Evolutionary conservation across 306 rosid genomes (phyloP).

Genomic region (Cicer bijugum): DNA sequence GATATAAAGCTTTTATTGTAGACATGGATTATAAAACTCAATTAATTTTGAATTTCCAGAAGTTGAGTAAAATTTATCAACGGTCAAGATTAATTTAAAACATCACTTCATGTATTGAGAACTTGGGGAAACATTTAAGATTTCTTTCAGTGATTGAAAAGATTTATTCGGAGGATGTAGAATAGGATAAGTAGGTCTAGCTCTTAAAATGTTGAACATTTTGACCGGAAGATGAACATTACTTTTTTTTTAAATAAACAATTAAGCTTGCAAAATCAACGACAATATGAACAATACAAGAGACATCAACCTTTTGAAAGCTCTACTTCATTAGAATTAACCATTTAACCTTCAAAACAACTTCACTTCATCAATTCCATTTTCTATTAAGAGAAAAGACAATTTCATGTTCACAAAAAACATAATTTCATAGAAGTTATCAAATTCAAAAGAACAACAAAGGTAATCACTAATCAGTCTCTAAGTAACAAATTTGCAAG

Average conservation of each 20-base stretch:
- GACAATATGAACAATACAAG: background rate
- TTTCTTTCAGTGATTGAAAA: background rate
- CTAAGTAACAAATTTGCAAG: background rate
- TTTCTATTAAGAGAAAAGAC: background rate
- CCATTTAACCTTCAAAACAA: background rate
- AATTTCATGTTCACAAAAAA: slow-evolving; percentile 5
- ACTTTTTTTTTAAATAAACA: background rate
- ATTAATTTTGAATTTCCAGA: background rate
- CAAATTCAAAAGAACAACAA: slow-evolving; percentile 23
- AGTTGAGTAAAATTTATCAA: background rate
- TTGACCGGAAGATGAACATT: slow-evolving; percentile 27
- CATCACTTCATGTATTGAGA: background rate
- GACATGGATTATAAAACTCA: slow-evolving; percentile 3
- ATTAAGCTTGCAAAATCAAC: slow-evolving; percentile 2
- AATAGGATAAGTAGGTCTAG: slow-evolving; percentile 7
- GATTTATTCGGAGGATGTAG: background rate
- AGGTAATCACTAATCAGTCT: background rate
- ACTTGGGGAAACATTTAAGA: background rate
- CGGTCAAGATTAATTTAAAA: slow-evolving; percentile 14
- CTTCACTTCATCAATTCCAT: slow-evolving; percentile 16
- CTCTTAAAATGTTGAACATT: slow-evolving; percentile 18
- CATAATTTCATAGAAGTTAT: background rate
- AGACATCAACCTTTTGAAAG: slow-evolving; percentile 3
- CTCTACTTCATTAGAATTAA: background rate
- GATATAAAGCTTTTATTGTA: background rate